Evolutionary conservation across 2,329 filamentous ascomycete genomes (phyloP).

Genomic region (Colletotrichum cuscutae): DNA sequence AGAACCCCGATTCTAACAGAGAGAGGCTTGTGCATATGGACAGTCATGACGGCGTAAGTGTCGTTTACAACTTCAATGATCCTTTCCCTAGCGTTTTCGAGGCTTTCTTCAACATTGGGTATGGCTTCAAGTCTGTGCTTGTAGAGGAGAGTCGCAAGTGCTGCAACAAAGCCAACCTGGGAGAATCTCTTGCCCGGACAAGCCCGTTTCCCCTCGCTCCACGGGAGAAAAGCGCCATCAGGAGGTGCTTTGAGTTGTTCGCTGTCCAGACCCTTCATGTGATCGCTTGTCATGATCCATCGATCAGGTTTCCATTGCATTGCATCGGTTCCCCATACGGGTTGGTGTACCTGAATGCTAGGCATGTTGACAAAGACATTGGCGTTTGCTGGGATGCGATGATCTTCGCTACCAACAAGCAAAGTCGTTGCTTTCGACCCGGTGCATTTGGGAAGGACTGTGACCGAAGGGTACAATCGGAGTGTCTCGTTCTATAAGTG

Average conservation of each 20-base stretch:
- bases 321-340: background rate
- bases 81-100: background rate
- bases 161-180: background rate
- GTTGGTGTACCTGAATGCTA: background rate
- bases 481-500: background rate
- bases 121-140: background rate
- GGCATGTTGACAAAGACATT: background rate
- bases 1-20: background rate
- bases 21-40: background rate
- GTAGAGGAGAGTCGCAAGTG: background rate
- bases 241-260: background rate
- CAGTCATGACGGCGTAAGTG: conserved; percentile 1
- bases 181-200: conserved; percentile 1
- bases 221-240: background rate
- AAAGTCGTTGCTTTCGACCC: background rate
- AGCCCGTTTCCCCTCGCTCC: background rate
- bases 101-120: background rate
- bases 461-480: background rate
- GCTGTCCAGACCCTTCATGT: background rate
- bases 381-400: background rate
- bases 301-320: background rate
- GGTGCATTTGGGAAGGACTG: background rate
- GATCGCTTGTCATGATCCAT: background rate
- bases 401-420: background rate
- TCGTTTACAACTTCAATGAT: background rate